Evolutionary conservation across 768 basidiomycete species (phyloP).

Genomic region (Scleroderma bovista): DNA sequence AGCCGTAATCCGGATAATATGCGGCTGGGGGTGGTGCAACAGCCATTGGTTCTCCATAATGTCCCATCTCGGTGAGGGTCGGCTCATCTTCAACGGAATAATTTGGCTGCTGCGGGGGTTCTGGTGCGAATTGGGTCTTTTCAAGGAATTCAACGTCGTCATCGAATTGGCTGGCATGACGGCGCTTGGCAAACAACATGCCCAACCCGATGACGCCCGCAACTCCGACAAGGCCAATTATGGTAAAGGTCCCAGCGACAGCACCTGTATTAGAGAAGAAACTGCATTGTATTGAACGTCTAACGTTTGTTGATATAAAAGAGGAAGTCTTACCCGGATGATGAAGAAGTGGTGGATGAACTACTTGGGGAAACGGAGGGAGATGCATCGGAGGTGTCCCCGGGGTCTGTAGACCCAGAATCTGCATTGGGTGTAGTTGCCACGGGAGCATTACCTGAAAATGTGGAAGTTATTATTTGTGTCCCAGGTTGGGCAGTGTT

Average conservation of each 20-base stretch:
- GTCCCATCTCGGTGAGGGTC: conserved; percentile 15
- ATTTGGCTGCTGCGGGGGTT: conserved; percentile 9
- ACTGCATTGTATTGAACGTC: conserved; percentile 18
- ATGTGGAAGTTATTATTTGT: not conserved
- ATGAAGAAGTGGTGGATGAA: conserved; percentile 14
- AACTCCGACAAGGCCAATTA: conserved; percentile 33
- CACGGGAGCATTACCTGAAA: not conserved
- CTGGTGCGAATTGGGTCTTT: conserved; percentile 9
- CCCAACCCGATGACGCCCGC: conserved; percentile 26
- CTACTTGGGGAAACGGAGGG: not conserved
- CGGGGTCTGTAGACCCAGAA: not conserved
- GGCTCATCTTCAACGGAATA: conserved; percentile 11
- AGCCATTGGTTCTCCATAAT: conserved; percentile 17
- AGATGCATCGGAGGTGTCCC: not conserved
- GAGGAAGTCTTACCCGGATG: conserved; percentile 17
- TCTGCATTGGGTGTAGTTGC: conserved; percentile 1
- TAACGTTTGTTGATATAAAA: not conserved
- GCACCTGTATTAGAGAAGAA: conserved; percentile 45
- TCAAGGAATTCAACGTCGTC: conserved; percentile 28
- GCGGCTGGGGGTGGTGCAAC: conserved; percentile 10
- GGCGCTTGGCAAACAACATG: conserved; percentile 27
- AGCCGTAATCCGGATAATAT: conserved; percentile 21
- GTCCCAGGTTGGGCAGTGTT: not conserved
- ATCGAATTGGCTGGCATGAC: conserved; percentile 16
- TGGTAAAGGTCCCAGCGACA: conserved; percentile 41